These are phyloP conservation scores for Areca catechu DNA, from an alignment of 176 grass and related monocot genomes.

Conservation along the genomic window DNA sequence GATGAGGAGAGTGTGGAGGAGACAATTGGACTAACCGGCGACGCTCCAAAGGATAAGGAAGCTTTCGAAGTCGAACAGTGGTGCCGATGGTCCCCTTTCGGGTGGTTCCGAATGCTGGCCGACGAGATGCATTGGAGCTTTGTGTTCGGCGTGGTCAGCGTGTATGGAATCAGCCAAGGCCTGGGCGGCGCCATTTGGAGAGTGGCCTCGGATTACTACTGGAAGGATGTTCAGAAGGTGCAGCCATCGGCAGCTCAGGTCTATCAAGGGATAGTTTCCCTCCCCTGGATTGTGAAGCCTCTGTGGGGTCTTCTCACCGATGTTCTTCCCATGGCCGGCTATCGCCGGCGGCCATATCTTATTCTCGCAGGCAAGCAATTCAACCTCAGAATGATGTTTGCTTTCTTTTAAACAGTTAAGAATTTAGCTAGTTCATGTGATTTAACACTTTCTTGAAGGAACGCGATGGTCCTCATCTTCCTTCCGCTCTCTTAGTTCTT, in stretches of 20 bases:
- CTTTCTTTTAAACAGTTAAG: not conserved
- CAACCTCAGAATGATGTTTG: not conserved
- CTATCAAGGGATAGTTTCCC: conserved; percentile 64
- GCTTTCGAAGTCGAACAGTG: not conserved
- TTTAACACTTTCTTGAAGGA: not conserved
- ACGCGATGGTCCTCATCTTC: not conserved
- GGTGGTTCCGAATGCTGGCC: conserved; percentile 71
- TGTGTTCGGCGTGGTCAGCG: conserved; percentile 47
- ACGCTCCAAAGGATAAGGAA: not conserved
- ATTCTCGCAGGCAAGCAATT: conserved; percentile 50
- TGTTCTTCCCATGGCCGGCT: conserved; percentile 75
- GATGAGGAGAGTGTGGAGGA: not conserved
- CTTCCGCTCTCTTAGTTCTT: too few relatives aligned
- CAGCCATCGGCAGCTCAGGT: conserved; percentile 85
- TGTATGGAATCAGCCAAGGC: conserved; percentile 70
- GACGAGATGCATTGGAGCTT: conserved; percentile 88
- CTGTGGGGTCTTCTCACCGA: conserved; percentile 84
- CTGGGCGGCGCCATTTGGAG: conserved; percentile 48
- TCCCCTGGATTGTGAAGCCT: conserved; percentile 91
- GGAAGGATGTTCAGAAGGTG: conserved; percentile 90
- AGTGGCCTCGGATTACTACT: conserved; percentile 88
- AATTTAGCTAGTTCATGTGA: not conserved
- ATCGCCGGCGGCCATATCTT: conserved; percentile 72
- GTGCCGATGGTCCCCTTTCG: conserved; percentile 21
- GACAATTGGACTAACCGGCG: not conserved